Base-by-base conservation (phyloP, 73 alveolate species). In the Stentor roeselii region DNA sequence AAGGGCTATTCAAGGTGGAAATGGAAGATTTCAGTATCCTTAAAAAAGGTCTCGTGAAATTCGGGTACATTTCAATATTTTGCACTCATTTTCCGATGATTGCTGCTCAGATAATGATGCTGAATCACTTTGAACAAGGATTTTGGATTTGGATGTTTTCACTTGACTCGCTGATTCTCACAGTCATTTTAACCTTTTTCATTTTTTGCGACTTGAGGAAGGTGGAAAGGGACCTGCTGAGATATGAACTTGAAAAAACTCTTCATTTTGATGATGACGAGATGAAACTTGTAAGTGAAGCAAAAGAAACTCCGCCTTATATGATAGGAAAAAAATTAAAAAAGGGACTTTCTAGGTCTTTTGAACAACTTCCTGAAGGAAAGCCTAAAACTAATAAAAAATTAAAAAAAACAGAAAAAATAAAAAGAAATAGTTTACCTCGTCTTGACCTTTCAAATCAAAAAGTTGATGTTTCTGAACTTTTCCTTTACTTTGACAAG, bases 121-220 rank as follows among this genome's bases (percentile, higher is more conserved):
- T 67, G 37, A 32, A 32, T 21, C 80, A 67, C 41, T 67, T 21
- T 2, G 37, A 32, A 15, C 0, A 21, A 21, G 80, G 42, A 11
- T 21, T 27, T 21, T 67, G 80, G 42, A 67, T 67, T 15, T 67
- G 80, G 42, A 67, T 67, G 80, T 67, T 67, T 32, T n/a, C 80
- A 1, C 2, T 67, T 27, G 80, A 67, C 41, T 67, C 80, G 27
- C 34, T 67, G 80, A 67, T 67, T 21, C 27, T 67, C 80, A 67
- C 80, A 34, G 37, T 67, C 2, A 27, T 67, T 1, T 40, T 67
- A 21, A 32, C 80, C 0, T 21, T 67, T 32, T 32, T 67, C 1
- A 2, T 67, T 27, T 67, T 67, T 32, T 67, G 80, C 27, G 80
- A 67, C 2, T 27, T 67, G 0, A 67, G 37, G 80, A 67, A 2